Evolutionary conservation across 805 yeast species (phyloP), one percentile per base, ranked within the genome.

Genomic region (Kazachstania africana): DNA sequence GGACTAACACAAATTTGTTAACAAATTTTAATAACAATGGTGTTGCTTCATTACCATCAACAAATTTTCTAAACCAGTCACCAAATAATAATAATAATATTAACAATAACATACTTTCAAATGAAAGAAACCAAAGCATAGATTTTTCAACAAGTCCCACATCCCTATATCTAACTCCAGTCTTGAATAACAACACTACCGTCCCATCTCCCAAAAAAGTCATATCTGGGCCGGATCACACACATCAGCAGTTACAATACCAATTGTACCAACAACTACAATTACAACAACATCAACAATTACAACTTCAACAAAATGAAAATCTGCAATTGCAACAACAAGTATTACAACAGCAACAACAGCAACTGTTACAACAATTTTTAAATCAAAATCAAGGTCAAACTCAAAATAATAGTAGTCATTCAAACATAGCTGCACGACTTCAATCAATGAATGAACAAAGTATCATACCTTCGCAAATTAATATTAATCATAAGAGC

Each of bases 291-390:
- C 43, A 39, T 27, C 45, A 38, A 27, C 42, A 38, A 27, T 17
- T 38, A 6, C 42, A 38, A 24, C 24, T 37, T 19, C 46, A 44
- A 27, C 50, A 43, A 24, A 47, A 48, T 28, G 51, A 44, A 35
- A 53, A 44, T 29, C 40, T 41, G 27, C 52, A 47, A 22, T 40
- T 37, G 16, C 42, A 37, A 14, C 52, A 39, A 17, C 36, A 47
- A 33, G 26, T 21, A 16, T 47, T 42, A 32, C 57, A 42, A 32
- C 43, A 36, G 29, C 48, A 43, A 24, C 53, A 39, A 30, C 37
- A 37, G 17, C 40, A 38, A 29, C 25, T 38, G 9, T 27, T 38
- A 19, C 37, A 38, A 27, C 39, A 38, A 30, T 27, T 38, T 8
- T 27, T 38, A 12, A 32, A 30, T 8, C 37, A 27, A 26, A 39